A percentile compares a stretch with the other conserved stretches of the same genome.
Evolutionary conservation across 495 filamentous ascomycete genomes (phyloP).

Genomic region (Aspergillus funiculosus): DNA sequence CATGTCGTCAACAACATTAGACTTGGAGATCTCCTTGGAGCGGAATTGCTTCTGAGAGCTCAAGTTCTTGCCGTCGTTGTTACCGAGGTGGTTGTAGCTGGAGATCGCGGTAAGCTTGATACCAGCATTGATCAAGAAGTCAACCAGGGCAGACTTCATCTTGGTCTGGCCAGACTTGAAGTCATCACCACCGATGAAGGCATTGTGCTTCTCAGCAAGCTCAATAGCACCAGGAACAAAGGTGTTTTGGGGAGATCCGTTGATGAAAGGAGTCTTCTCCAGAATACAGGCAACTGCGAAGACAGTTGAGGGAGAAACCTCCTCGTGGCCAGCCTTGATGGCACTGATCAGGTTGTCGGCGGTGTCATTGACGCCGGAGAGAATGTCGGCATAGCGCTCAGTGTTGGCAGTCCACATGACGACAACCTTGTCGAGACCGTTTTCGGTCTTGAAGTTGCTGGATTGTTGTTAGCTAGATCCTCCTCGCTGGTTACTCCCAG

Average conservation of each 20-base stretch:
- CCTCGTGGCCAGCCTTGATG: slow-evolving; percentile 78
- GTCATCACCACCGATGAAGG: slow-evolving; percentile 97
- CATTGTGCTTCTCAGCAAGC: slow-evolving; percentile 77
- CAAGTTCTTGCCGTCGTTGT: slow-evolving; percentile 98
- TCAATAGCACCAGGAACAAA: slow-evolving; percentile 91
- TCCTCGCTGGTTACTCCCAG: background rate
- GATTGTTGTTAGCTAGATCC: slow-evolving; percentile 20
- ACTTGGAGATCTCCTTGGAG: slow-evolving; percentile 99
- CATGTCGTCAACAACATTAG: slow-evolving; percentile 99
- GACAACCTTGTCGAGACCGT: slow-evolving; percentile 90
- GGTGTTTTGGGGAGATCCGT: slow-evolving; percentile 98
- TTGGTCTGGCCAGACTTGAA: slow-evolving; percentile 99
- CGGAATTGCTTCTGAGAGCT: slow-evolving; percentile 97
- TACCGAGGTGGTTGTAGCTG: slow-evolving; percentile 98
- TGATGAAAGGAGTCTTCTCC: slow-evolving; percentile 92
- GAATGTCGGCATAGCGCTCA: slow-evolving; percentile 86
- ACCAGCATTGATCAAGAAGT: slow-evolving; percentile 97
- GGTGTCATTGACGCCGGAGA: slow-evolving; percentile 90
- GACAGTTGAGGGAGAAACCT: slow-evolving; percentile 89
- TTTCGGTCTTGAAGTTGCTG: slow-evolving; percentile 82
- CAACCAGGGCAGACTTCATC: slow-evolving; percentile 98
- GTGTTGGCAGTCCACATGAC: slow-evolving; percentile 99
- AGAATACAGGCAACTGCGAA: slow-evolving; percentile 93
- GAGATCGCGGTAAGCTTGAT: slow-evolving; percentile 99
- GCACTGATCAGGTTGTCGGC: slow-evolving; percentile 86